These are phyloP conservation scores for Erodium chrysanthum DNA, from an alignment of 441 rosid genomes.

Conservation along the genomic window DNA sequence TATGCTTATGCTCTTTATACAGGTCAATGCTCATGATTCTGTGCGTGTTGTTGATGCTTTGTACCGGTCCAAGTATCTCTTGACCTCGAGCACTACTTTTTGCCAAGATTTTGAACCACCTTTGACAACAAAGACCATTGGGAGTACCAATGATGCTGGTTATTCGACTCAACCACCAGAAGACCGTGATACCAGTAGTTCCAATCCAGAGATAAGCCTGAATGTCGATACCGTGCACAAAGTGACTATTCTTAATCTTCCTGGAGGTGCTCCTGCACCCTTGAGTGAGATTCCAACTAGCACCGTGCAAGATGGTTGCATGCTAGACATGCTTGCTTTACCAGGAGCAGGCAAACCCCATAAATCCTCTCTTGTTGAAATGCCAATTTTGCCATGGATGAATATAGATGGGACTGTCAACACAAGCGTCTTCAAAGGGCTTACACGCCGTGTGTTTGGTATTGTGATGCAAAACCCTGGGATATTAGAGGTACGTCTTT, in stretches of 20 bases:
- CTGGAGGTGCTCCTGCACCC: conserved; percentile 38
- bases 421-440: conserved; percentile 54
- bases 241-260: conserved; percentile 84
- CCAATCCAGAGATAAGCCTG: conserved; percentile 23
- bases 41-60: conserved; percentile 65
- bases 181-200: conserved; percentile 22
- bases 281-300: conserved; percentile 25
- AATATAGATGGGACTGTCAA: conserved; percentile 81
- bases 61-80: conserved; percentile 70
- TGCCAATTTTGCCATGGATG: conserved; percentile 84
- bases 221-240: conserved; percentile 43
- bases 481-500: conserved; percentile 55
- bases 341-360: conserved; percentile 24
- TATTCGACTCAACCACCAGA: conserved; percentile 17
- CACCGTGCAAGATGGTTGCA: conserved; percentile 25
- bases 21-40: conserved; percentile 60
- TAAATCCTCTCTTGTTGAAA: conserved; percentile 26
- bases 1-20: conserved; percentile 19
- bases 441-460: conserved; percentile 68
- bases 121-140: conserved; percentile 26
- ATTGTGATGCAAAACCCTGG: conserved; percentile 86
- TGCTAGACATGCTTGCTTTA: conserved; percentile 18
- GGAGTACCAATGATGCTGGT: conserved; percentile 22
- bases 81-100: conserved; percentile 34
- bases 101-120: conserved; percentile 26